These are phyloP conservation scores for Colletotrichum sp. DNA, from an alignment of 2,329 filamentous ascomycete species.

Conservation along the genomic window DNA sequence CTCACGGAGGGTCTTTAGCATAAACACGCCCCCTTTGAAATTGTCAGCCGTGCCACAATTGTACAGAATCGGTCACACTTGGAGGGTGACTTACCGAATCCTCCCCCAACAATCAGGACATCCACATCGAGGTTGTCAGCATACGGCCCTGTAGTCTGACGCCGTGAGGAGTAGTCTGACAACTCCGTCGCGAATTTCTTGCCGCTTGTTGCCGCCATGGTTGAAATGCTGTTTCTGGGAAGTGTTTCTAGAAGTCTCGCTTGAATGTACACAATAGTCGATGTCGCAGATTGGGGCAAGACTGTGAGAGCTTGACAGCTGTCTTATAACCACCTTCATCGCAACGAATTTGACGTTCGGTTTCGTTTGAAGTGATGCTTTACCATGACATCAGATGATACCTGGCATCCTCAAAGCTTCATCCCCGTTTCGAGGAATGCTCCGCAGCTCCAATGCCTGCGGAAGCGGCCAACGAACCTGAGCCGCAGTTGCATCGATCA, in stretches of 20 bases:
- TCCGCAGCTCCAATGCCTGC: background rate
- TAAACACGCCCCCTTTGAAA: constrained; percentile 44
- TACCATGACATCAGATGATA: background rate
- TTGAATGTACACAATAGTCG: background rate
- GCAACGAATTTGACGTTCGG: background rate
- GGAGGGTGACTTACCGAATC: constrained; percentile 32
- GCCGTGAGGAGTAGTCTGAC: constrained; percentile 38
- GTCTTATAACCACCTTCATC: background rate
- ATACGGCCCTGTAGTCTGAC: constrained; percentile 41
- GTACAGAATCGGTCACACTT: background rate
- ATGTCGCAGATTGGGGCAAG: rapidly evolving
- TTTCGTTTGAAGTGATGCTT: constrained; percentile 2
- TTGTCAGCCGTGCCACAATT: background rate
- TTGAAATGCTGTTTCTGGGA: background rate
- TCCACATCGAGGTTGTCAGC: constrained; percentile 49
- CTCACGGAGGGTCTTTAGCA: constrained; percentile 57
- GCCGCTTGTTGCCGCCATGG: constrained; percentile 22
- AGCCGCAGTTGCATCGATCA: background rate
- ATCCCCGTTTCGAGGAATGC: background rate
- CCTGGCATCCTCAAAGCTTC: background rate
- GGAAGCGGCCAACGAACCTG: background rate
- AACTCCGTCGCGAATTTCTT: constrained; percentile 48
- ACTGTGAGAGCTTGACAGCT: background rate
- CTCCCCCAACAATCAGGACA: constrained; percentile 49
- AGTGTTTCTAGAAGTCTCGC: background rate